Evolutionary conservation across 2,329 filamentous ascomycete species (phyloP), one percentile per base, ranked within the genome.

Genomic region (Ascochyta fabae): DNA sequence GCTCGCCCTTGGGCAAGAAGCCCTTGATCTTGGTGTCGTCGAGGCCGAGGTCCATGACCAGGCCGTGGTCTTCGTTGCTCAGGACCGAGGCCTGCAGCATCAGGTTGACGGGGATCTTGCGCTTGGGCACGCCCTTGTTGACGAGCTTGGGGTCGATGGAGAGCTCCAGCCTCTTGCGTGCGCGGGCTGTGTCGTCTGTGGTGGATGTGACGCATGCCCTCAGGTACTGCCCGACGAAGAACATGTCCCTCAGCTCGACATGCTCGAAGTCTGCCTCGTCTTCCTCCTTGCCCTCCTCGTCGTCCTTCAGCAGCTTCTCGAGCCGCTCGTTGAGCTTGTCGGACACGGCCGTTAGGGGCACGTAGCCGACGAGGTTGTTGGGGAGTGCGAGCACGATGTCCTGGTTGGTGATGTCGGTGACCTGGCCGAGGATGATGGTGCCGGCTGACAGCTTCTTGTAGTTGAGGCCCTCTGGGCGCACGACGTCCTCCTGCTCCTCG

Each of bases 21-120:
- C 91, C 95, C 60, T 87, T 88, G 48, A 93, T 74, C 34, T 85
- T 83, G 29, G 83, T 78, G 48, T 87, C 85, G 33, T 87, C 81
- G 6, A 98, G 80, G 16, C 92, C 92, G 34, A 98, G 78, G 65
- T 97, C 92, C 92, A 99, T 96, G 52, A 98, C 86, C 54, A 95
- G 84, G 59, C 95, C 95, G 70, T 96, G 93, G 67, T 99, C 96
- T 76, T 99, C 94, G n/a, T 96, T 89, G 75, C 94, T 99, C 46
- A 84, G 78, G 24, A 99, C 88, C 0, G 92, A 89, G 2, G 92
- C 94, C 83, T 98, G 96, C 19, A 98, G 80, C 41, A 90, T 92
- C 61, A 82, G 83, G 69, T 96, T 89, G 36, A 84, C 77, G 9
- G 95, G 86, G 9, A 97, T 77, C 66, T 92, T 91, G 36, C 89